Conservation (phyloP, 345 rosid species). For the Eucalyptus virginea region DNA sequence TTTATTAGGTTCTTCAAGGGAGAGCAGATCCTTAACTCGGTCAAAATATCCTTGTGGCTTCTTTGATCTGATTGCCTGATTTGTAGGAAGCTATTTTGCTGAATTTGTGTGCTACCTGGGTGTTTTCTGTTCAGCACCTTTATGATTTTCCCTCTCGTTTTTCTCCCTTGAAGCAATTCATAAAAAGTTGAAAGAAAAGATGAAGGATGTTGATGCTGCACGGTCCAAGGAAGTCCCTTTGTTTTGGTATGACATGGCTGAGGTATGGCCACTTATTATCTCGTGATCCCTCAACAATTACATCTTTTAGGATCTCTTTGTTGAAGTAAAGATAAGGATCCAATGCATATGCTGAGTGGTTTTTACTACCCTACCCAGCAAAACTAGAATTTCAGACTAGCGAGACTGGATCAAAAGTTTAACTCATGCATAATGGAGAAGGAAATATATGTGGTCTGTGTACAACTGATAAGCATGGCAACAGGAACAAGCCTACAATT, state of each 20-base stretch:
- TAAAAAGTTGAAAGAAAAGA: slow-evolving; percentile 54
- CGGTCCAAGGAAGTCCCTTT: slow-evolving; percentile 59
- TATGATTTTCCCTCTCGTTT: neutral
- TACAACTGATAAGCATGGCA: neutral
- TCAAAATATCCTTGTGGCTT: neutral
- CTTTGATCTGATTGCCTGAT: neutral
- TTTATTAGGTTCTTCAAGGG: neutral
- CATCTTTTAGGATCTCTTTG: neutral
- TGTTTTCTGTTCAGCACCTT: neutral
- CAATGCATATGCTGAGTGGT: neutral
- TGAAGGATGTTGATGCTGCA: slow-evolving; percentile 55
- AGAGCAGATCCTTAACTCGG: neutral
- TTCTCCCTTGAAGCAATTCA: slow-evolving; percentile 28
- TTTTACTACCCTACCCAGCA: neutral
- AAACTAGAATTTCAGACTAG: neutral
- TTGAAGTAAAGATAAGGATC: neutral
- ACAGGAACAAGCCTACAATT: neutral
- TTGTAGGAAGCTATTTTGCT: neutral
- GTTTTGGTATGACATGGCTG: slow-evolving; percentile 86
- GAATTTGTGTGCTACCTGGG: neutral
- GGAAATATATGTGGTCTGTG: neutral
- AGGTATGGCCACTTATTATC: slow-evolving; percentile 22
- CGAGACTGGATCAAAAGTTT: neutral
- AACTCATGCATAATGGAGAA: neutral
- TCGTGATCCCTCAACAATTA: neutral